Conservation (phyloP, 2,329 filamentous ascomycete species). For the Aspergillus texensis region DNA sequence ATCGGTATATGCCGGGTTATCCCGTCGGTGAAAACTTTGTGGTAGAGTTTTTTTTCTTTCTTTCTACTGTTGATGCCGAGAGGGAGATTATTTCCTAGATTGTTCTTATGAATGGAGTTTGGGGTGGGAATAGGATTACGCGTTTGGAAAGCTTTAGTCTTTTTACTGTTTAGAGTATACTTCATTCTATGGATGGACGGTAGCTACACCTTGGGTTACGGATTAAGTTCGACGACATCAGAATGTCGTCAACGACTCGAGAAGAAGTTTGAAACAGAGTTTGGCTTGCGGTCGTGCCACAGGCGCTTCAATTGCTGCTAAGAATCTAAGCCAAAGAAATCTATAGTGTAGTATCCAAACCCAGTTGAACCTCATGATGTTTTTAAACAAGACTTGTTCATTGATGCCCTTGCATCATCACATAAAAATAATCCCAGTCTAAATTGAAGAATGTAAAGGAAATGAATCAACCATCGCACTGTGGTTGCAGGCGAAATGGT, state of each 20-base stretch:
- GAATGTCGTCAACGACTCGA: slow-evolving; percentile 5
- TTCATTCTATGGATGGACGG: background rate
- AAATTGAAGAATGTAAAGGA: slow-evolving; percentile 5
- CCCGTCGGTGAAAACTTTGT: background rate
- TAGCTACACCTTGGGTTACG: background rate
- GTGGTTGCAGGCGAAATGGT: slow-evolving; percentile 2
- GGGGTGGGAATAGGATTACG: background rate
- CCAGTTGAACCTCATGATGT: slow-evolving; percentile 7
- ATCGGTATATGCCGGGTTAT: background rate
- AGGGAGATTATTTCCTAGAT: background rate
- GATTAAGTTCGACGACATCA: slow-evolving; percentile 1
- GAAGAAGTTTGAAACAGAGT: background rate
- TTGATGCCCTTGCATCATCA: slow-evolving; percentile 15
- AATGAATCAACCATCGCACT: background rate
- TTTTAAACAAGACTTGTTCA: slow-evolving; percentile 5
- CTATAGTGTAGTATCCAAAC: slow-evolving; percentile 8
- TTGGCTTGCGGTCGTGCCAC: background rate
- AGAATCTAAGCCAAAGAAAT: slow-evolving; percentile 1
- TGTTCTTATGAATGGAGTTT: background rate
- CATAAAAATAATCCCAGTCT: slow-evolving; percentile 14
- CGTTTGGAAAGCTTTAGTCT: accelerated
- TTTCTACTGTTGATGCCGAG: background rate
- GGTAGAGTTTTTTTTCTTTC: background rate
- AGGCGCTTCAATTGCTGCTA: background rate
- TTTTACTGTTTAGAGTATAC: background rate